These are phyloP conservation scores for Tolypocladium tropicale DNA, from an alignment of 2,329 filamentous ascomycete genomes.

Conservation along the genomic window DNA sequence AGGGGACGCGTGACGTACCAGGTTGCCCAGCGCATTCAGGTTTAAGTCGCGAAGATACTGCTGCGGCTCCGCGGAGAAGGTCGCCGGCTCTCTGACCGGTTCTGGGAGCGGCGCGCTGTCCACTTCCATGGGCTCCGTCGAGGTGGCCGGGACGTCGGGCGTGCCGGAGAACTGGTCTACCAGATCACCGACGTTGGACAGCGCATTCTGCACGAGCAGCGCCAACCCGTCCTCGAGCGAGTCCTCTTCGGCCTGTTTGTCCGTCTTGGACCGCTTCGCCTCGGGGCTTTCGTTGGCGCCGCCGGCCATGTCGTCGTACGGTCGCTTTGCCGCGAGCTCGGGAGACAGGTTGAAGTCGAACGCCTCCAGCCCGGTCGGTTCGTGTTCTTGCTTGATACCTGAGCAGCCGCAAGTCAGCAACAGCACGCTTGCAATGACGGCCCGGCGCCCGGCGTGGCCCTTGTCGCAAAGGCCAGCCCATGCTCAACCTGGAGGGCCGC, in stretches of 20 bases:
- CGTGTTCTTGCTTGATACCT: slow-evolving; percentile 30
- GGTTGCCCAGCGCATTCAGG: slow-evolving; percentile 27
- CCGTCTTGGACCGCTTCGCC: slow-evolving; percentile 24
- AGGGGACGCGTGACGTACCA: slow-evolving; percentile 19
- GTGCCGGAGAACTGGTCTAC: slow-evolving; percentile 20
- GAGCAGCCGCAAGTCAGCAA: slow-evolving; percentile 14
- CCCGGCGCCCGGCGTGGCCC: neutral
- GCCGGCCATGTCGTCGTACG: slow-evolving; percentile 19
- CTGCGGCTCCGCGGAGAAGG: slow-evolving; percentile 24
- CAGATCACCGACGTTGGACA: slow-evolving; percentile 27
- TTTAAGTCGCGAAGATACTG: slow-evolving; percentile 27
- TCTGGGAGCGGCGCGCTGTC: slow-evolving; percentile 19
- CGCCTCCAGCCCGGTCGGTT: slow-evolving; percentile 17
- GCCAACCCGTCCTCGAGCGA: slow-evolving; percentile 25
- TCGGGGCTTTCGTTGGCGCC: slow-evolving; percentile 16
- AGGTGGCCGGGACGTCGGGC: slow-evolving; percentile 11
- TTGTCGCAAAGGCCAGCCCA: slow-evolving; percentile 1
- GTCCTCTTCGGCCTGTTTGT: slow-evolving; percentile 14
- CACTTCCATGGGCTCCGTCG: slow-evolving; percentile 22
- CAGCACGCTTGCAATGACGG: neutral
- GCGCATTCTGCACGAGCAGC: slow-evolving; percentile 28
- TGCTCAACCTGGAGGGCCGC: neutral
- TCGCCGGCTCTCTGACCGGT: slow-evolving; percentile 14
- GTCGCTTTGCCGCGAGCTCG: slow-evolving; percentile 26
- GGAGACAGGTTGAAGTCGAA: slow-evolving; percentile 24